Percentiles rank a stretch among this genome's conserved stretches.
These are phyloP conservation scores for Epichloe gansuensis DNA, from an alignment of 2,329 filamentous ascomycete genomes.

Conservation along the genomic window DNA sequence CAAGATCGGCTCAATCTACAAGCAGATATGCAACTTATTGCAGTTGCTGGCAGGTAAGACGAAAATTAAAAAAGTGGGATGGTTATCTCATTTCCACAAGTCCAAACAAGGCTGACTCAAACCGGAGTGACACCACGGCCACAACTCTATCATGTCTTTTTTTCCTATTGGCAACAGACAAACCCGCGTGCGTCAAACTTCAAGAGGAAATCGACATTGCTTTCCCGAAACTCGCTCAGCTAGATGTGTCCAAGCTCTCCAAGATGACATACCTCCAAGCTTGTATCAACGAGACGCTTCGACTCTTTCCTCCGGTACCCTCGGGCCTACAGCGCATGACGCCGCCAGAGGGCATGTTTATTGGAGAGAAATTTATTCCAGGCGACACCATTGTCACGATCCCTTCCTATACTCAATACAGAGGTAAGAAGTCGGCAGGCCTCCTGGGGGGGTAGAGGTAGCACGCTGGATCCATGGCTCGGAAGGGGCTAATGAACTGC, in stretches of 20 bases:
- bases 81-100: no score
- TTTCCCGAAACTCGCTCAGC: conserved; percentile 3
- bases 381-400: conserved; percentile 21
- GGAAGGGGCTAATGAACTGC: neutral
- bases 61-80: neutral
- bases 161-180: conserved; percentile 19
- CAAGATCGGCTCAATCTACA: conserved; percentile 15
- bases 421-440: neutral
- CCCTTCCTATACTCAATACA: conserved; percentile 8
- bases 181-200: conserved; percentile 15
- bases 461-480: neutral
- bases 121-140: conserved; percentile 24
- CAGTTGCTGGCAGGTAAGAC: conserved; percentile 19
- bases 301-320: conserved; percentile 24
- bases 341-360: conserved; percentile 21
- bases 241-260: conserved; percentile 11
- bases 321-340: conserved; percentile 23
- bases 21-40: conserved; percentile 18
- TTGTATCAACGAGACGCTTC: conserved; percentile 26
- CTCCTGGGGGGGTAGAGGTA: neutral
- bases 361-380: conserved; percentile 22
- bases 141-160: conserved; percentile 21
- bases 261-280: conserved; percentile 20
- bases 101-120: neutral
- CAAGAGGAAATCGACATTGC: conserved; percentile 21